These are phyloP conservation scores for Myochromella boudieri DNA, from an alignment of 768 basidiomycete genomes.

Conservation along the genomic window DNA sequence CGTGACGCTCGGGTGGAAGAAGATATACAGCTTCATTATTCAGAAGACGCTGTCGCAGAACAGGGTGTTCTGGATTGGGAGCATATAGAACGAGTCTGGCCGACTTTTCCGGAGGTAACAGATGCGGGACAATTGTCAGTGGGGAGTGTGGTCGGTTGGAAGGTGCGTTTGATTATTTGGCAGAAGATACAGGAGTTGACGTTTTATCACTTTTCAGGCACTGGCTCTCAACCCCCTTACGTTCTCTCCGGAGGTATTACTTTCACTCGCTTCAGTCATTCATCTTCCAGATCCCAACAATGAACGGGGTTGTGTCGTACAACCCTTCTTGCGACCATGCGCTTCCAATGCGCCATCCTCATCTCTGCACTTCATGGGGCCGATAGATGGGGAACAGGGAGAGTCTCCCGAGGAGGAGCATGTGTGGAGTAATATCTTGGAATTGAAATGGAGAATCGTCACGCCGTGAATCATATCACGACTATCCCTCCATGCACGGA, in stretches of 20 bases:
- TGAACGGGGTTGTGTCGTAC: slow-evolving; percentile 14
- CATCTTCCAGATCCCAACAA: slow-evolving; percentile 9
- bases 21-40: slow-evolving; percentile 9
- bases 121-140: slow-evolving; percentile 23
- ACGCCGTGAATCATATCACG: slow-evolving; percentile 4
- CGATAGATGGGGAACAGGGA: slow-evolving; percentile 11
- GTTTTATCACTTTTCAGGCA: slow-evolving; percentile 33
- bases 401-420: slow-evolving; percentile 21
- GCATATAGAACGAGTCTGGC: slow-evolving; percentile 32
- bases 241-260: slow-evolving; percentile 56
- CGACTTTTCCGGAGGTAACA: slow-evolving; percentile 21
- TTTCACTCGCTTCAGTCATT: slow-evolving; percentile 44
- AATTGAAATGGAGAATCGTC: slow-evolving; percentile 20
- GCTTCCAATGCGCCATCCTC: slow-evolving; percentile 21
- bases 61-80: slow-evolving; percentile 35
- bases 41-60: slow-evolving; percentile 4
- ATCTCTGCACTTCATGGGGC: slow-evolving; percentile 14
- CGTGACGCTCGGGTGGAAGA: slow-evolving; percentile 14
- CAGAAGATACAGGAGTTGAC: neutral
- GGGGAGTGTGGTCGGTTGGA: slow-evolving; percentile 46
- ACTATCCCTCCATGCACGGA: too few relatives aligned
- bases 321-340: slow-evolving; percentile 17
- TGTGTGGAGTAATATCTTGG: slow-evolving; percentile 22
- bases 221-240: slow-evolving; percentile 61
- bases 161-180: slow-evolving; percentile 32